phyloP scores from a whole-genome alignment of 1,284 basidiomycete genomes.

The Exobasidium rhododendri region DNA sequence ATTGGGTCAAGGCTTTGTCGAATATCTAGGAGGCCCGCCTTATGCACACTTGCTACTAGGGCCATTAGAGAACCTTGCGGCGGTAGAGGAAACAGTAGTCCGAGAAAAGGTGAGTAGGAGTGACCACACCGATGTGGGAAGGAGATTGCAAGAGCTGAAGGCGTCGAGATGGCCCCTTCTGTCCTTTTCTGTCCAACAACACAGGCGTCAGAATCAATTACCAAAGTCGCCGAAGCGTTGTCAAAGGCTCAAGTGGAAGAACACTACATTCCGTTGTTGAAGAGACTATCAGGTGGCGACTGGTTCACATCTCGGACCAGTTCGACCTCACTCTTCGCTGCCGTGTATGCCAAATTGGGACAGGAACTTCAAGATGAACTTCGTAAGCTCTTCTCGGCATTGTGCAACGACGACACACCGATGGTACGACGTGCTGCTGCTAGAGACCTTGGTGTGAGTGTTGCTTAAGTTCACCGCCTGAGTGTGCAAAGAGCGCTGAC shows the following conservation, averaged over 20 bases:
- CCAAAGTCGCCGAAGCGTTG: conserved; percentile 78
- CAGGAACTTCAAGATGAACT: conserved; percentile 75
- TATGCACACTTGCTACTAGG: conserved; percentile 85
- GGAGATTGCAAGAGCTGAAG: too few species aligned
- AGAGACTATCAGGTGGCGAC: conserved; percentile 85
- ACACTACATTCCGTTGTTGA: conserved; percentile 85
- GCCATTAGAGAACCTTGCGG: conserved; percentile 90
- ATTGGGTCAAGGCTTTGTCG: conserved; percentile 73
- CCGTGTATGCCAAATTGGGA: conserved; percentile 68
- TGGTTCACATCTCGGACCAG: conserved; percentile 99
- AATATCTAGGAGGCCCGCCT: conserved; percentile 89
- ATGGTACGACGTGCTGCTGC: conserved; percentile 98
- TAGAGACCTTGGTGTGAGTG: conserved; percentile 72
- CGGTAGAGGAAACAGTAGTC: conserved; percentile 96
- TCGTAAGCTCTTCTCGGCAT: conserved; percentile 75
- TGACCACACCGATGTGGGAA: conserved; percentile 22
- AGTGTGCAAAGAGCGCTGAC: too few species aligned
- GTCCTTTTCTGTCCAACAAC: too few species aligned
- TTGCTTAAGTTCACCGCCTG: not conserved
- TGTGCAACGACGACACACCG: conserved; percentile 92
- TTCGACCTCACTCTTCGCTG: conserved; percentile 86
- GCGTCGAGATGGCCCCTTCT: too few species aligned
- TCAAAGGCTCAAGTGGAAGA: conserved; percentile 81
- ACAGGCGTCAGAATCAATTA: conserved; percentile 85
- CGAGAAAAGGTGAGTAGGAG: conserved; percentile 84